Evolutionary conservation across 805 yeast genomes (phyloP).

Genomic region (Candida nanaspora): DNA sequence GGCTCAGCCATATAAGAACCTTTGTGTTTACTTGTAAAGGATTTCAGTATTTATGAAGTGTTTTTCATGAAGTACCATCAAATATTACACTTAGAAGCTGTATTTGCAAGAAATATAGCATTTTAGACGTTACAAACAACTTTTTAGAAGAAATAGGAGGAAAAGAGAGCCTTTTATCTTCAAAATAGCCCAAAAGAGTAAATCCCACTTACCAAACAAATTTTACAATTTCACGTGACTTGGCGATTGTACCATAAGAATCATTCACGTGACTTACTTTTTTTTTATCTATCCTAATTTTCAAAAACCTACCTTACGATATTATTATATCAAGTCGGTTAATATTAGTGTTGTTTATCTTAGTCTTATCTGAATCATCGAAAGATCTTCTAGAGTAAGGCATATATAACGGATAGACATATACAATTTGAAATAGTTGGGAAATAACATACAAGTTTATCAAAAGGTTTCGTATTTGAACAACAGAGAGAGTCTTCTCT

Average conservation of each 20-base stretch:
- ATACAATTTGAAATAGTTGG: background rate
- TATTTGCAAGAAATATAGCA: background rate
- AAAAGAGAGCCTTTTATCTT: background rate
- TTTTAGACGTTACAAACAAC: background rate
- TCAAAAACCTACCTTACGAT: too few relatives aligned
- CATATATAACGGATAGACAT: background rate
- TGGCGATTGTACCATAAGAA: background rate
- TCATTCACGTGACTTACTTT: background rate
- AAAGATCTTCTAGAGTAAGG: background rate
- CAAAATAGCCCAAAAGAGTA: background rate
- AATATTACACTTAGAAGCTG: background rate
- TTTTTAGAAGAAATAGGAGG: background rate
- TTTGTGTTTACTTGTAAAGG: too few relatives aligned
- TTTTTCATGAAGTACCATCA: too few relatives aligned
- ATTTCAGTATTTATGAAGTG: too few relatives aligned
- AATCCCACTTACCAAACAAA: background rate
- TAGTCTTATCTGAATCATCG: background rate
- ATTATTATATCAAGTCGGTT: too few relatives aligned
- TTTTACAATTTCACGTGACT: slow-evolving; percentile 1
- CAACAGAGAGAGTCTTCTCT: too few relatives aligned
- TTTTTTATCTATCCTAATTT: background rate
- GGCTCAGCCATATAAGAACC: background rate
- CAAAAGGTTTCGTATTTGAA: too few relatives aligned
- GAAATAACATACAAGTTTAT: too few relatives aligned
- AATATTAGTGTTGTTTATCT: too few relatives aligned